Percentiles rank a stretch among this genome's conserved stretches.
Evolutionary conservation across 345 rosid genomes (phyloP).

Genomic region (Angophora floribunda): DNA sequence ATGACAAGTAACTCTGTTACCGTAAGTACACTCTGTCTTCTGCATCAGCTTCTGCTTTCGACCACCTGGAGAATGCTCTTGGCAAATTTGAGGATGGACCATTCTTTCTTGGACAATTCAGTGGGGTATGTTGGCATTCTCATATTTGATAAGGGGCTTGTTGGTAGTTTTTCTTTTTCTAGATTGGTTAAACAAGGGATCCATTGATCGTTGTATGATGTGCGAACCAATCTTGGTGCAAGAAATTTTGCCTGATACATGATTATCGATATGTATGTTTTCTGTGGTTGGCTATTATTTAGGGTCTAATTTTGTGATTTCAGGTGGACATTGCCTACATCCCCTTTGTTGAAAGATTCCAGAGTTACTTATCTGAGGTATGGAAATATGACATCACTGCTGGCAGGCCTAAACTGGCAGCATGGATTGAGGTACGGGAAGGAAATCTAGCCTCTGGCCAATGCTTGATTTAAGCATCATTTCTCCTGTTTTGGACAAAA

Average conservation of each 20-base stretch:
- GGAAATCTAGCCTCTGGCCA: neutral
- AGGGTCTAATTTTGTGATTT: neutral
- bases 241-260: neutral
- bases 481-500: neutral
- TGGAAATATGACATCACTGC: slow-evolving; percentile 48
- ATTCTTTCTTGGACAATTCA: slow-evolving; percentile 76
- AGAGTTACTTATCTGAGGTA: slow-evolving; percentile 30
- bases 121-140: slow-evolving; percentile 36
- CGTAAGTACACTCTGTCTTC: neutral
- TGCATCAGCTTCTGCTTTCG: slow-evolving; percentile 56
- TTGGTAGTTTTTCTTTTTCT: neutral
- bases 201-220: neutral
- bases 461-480: neutral
- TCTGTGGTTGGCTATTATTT: neutral
- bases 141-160: neutral
- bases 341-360: slow-evolving; percentile 61
- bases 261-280: neutral
- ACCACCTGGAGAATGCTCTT: slow-evolving; percentile 62
- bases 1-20: neutral
- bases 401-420: slow-evolving; percentile 62
- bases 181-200: neutral
- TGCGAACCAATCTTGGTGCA: neutral
- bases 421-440: slow-evolving; percentile 61
- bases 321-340: slow-evolving; percentile 78
- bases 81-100: slow-evolving; percentile 71